These are phyloP conservation scores for Lecanosticta acicola DNA, from an alignment of 2,329 filamentous ascomycete genomes.

Conservation along the genomic window DNA sequence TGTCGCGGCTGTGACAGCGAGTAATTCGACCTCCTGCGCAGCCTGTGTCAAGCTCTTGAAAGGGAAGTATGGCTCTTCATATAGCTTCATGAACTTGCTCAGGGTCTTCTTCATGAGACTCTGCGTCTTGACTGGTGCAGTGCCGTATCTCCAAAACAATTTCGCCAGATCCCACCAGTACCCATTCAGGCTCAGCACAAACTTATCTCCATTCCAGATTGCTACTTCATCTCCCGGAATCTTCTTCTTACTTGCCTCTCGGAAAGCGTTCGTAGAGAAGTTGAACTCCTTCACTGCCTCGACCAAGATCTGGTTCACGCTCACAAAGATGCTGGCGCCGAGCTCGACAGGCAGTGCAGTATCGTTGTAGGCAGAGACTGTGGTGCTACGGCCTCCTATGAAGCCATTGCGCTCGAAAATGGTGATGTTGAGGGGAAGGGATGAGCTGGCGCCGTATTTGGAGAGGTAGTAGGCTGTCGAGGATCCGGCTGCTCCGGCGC, in stretches of 20 bases:
- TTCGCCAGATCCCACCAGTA: conserved; percentile 77
- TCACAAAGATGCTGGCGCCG: conserved; percentile 86
- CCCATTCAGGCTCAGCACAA: conserved; percentile 63
- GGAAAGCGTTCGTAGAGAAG: conserved; percentile 46
- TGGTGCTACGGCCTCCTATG: conserved; percentile 82
- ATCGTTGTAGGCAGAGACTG: conserved; percentile 69
- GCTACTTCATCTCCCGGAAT: conserved; percentile 56
- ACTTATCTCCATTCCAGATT: conserved; percentile 75
- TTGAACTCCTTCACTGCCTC: conserved; percentile 66
- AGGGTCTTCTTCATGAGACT: conserved; percentile 67
- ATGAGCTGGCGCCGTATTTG: conserved; percentile 58
- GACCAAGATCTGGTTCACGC: conserved; percentile 74
- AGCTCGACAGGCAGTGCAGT: conserved; percentile 68
- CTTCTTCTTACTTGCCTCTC: not conserved
- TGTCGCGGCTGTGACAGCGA: conserved; percentile 61
- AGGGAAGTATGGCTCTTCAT: conserved; percentile 75
- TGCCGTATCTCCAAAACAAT: conserved; percentile 79
- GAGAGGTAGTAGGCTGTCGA: conserved; percentile 79
- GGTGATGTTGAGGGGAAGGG: conserved; percentile 69
- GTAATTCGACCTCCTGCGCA: conserved; percentile 61
- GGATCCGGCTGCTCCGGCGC: conserved; percentile 81
- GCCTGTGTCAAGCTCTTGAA: conserved; percentile 69
- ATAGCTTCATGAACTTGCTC: conserved; percentile 70
- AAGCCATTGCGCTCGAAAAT: conserved; percentile 75
- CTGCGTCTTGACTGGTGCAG: conserved; percentile 67